Evolutionary conservation across 805 yeast genomes (phyloP), one percentile per base, ranked within the genome.

Genomic region (Yarrowia hollandica): DNA sequence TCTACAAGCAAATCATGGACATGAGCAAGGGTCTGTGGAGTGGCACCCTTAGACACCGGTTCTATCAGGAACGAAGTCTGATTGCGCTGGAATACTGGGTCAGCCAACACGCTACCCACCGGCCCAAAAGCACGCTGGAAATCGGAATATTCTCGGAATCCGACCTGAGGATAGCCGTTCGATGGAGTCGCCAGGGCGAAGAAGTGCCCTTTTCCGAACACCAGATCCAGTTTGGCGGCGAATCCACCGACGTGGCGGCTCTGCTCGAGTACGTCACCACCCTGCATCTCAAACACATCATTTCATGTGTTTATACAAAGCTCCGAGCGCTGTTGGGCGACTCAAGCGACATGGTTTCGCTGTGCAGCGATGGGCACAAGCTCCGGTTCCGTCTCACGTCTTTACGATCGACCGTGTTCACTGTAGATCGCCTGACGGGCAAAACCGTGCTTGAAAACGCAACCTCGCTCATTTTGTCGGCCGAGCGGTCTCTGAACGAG

Each of bases 81-180:
- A 79, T 88, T 11, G 69, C 77, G 3, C 74, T 88, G 1, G 78
- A 80, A 48, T 88, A 87, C 70, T 88, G 95, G 92, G 75, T 78
- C 8, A 75, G 74, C 60, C 73, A 79, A 42, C 71, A 74, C 22
- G 44, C 44, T 1, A 52, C 58, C 15, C 44, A 35, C n/a, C 1
- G 44, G 2, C 76, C 78, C 65, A 76, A 75, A 46, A 82, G 85
- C 1, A 77, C 78, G 41, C 75, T 85, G 28, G 88, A 85, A 63
- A 78, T 86, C 54, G 88, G 88, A 0, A 72, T 84, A n/a, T 63
- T 66, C 22, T 79, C 77, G 64, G 70, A 35, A n/a, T 23, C 44
- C 18, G 58, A 52, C n/a, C 26, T 52, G 18, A 5, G 44, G 10
- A 35, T 52, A n/a, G 58, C 44, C 25, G 79, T 80, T 65, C 74